Conservation (phyloP, 1,139 yeast genomes). For the Spathaspora sp. region DNA sequence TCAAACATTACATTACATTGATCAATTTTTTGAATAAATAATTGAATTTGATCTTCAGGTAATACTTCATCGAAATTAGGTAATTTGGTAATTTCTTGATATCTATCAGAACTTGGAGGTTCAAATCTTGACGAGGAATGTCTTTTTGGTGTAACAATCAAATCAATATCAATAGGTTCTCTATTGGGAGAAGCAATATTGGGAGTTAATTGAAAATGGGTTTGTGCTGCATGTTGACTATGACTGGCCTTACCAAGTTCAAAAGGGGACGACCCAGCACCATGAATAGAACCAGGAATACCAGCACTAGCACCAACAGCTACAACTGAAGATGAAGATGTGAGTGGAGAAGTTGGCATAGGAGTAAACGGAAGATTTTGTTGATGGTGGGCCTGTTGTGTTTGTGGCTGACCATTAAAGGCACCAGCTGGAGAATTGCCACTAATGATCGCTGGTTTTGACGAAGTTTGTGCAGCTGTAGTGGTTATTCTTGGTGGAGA, state of each 20-base stretch:
- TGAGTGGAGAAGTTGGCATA: constrained; percentile 31
- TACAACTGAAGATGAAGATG: constrained; percentile 6
- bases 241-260: constrained; percentile 20
- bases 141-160: constrained; percentile 72
- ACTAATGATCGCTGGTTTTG: constrained; percentile 9
- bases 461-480: constrained; percentile 9
- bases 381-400: constrained; percentile 16
- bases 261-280: background rate
- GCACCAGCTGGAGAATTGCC: background rate
- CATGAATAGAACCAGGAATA: background rate
- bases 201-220: constrained; percentile 37
- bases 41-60: constrained; percentile 77
- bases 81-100: constrained; percentile 68
- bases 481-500: constrained; percentile 15
- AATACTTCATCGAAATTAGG: constrained; percentile 91
- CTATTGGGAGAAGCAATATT: constrained; percentile 46
- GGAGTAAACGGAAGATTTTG: constrained; percentile 26
- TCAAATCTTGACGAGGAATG: constrained; percentile 94
- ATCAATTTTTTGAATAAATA: constrained; percentile 84
- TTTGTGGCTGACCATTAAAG: constrained; percentile 6
- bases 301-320: constrained; percentile 2
- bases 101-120: constrained; percentile 64
- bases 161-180: constrained; percentile 46
- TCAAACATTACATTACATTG: constrained; percentile 95
- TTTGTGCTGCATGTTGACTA: constrained; percentile 26